These are phyloP conservation scores for Scheffersomyces spartinae DNA, from an alignment of 805 yeast genomes.

Conservation along the genomic window DNA sequence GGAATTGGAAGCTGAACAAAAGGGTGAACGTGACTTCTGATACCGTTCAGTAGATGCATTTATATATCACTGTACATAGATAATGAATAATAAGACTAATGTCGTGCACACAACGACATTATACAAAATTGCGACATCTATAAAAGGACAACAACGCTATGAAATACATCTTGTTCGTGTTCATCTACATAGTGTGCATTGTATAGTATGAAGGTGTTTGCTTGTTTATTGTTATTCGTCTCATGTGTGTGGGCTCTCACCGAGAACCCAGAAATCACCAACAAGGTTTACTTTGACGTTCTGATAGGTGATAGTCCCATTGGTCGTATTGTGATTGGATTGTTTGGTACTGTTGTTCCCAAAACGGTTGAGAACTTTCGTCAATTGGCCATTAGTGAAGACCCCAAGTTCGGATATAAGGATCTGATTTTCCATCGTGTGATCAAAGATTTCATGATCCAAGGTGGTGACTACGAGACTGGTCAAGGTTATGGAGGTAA, in stretches of 20 bases:
- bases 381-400: conserved; percentile 66
- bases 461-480: conserved; percentile 71
- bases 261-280: conserved; percentile 50
- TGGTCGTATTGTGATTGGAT: conserved; percentile 80
- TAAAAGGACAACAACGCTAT: too few relatives aligned
- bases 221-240: too few relatives aligned
- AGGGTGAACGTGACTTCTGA: too few relatives aligned
- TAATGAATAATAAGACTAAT: too few relatives aligned
- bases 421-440: conserved; percentile 63
- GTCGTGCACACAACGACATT: too few relatives aligned
- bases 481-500: conserved; percentile 67
- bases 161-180: too few relatives aligned
- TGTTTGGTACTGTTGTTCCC: conserved; percentile 79
- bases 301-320: conserved; percentile 64
- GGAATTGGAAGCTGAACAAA: too few relatives aligned
- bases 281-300: conserved; percentile 78
- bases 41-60: too few relatives aligned
- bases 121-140: too few relatives aligned
- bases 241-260: conserved; percentile 7
- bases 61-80: too few relatives aligned
- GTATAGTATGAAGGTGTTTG: too few relatives aligned
- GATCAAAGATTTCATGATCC: conserved; percentile 63
- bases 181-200: too few relatives aligned
- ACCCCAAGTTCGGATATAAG: conserved; percentile 52
- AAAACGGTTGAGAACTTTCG: conserved; percentile 85